These are phyloP conservation scores for Rhizopus arrhizus DNA, from an alignment of 371 early-diverging fungal species.

Conservation along the genomic window DNA sequence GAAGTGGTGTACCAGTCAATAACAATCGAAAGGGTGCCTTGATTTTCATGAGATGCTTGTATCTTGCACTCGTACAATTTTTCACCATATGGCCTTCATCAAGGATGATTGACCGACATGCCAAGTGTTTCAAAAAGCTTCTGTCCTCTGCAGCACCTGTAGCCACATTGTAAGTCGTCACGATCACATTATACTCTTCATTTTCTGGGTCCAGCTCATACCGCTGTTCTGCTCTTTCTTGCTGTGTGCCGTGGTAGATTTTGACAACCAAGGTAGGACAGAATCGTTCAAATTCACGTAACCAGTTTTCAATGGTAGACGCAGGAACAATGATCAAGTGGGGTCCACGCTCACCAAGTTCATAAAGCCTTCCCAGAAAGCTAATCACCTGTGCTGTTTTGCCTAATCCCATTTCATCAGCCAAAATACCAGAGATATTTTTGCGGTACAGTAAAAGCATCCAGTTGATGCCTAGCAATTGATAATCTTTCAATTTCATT, in stretches of 20 bases:
- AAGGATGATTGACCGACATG: conserved; percentile 71
- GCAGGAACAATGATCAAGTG: conserved; percentile 88
- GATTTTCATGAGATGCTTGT: conserved; percentile 72
- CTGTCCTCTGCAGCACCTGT: conserved; percentile 75
- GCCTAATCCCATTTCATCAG: conserved; percentile 98
- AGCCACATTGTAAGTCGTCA: conserved; percentile 82
- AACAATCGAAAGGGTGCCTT: conserved; percentile 67
- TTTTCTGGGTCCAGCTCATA: conserved; percentile 42
- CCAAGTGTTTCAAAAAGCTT: conserved; percentile 64
- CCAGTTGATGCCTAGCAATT: conserved; percentile 95
- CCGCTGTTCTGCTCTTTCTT: conserved; percentile 65
- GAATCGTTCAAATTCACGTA: conserved; percentile 80
- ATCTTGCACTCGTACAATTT: conserved; percentile 79
- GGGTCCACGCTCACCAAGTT: conserved; percentile 65
- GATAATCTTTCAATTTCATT: conserved; percentile 84
- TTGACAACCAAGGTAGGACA: conserved; percentile 70
- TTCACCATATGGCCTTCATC: conserved; percentile 98
- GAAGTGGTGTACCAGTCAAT: conserved; percentile 80
- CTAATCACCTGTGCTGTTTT: conserved; percentile 96
- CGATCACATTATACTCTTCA: conserved; percentile 47
- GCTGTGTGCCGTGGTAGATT: conserved; percentile 74
- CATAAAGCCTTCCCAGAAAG: conserved; percentile 72
- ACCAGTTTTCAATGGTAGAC: conserved; percentile 89
- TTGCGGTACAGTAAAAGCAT: conserved; percentile 80
- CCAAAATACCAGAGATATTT: conserved; percentile 83